phyloP scores from a whole-genome alignment of 139 green algal species.

The Coelastrella sp. region DNA sequence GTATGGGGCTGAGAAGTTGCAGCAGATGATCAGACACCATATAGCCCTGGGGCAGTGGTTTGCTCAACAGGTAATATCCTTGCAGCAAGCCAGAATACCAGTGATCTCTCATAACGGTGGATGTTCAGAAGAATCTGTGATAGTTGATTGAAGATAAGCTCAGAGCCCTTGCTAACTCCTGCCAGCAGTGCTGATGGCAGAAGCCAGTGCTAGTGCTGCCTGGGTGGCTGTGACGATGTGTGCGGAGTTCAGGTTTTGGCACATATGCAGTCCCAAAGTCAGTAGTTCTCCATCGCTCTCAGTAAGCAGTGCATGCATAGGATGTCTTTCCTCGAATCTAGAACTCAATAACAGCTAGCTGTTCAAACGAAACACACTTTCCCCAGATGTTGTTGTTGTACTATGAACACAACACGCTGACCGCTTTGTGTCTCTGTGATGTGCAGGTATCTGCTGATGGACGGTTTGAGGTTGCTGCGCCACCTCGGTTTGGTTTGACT shows the following conservation, averaged over 20 bases:
- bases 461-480: conserved; percentile 68
- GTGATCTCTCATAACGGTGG: no score
- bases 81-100: no score
- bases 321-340: no score
- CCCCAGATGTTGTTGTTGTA: background rate
- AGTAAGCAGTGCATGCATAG: no score
- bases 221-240: no score
- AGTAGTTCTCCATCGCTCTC: no score
- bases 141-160: background rate
- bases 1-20: conserved; percentile 77
- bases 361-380: background rate
- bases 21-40: conserved; percentile 76
- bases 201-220: no score
- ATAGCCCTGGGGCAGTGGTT: conserved; percentile 68
- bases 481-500: conserved; percentile 73
- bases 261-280: no score
- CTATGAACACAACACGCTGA: background rate
- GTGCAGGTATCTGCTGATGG: conserved; percentile 51
- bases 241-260: no score
- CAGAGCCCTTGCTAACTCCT: no score
- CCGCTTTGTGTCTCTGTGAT: conserved; percentile 57
- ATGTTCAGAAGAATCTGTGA: background rate
- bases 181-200: no score
- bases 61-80: conserved; percentile 44
- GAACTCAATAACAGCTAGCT: no score